Evolutionary conservation across 192 early-diverging fungal species (phyloP), one percentile per base, ranked within the genome.

Genomic region (Coemansia sp.): DNA sequence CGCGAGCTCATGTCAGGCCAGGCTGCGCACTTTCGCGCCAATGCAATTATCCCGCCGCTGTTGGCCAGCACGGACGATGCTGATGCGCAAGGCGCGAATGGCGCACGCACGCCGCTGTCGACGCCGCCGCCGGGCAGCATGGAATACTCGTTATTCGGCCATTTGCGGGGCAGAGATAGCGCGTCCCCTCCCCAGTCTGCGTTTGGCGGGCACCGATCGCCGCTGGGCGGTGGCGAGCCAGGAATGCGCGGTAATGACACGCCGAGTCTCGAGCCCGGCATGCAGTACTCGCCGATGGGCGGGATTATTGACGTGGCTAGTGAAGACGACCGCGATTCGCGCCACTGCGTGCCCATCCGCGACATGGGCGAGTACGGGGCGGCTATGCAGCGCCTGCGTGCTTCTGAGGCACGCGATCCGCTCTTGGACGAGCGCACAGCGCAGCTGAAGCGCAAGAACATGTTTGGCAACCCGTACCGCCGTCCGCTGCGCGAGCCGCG

Each of bases 391-490:
- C 64, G 74, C 8, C 51, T 70, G 28, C 78, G 75, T 21, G 64
- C 71, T 26, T 72, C 80, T 9, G 81, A 78, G 23, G 67, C 85
- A 12, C 72, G 87, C 40, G 82, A 87, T 50, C 86, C 89, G 8
- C 62, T 85, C 29, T 57, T 83, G 30, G 83, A 84, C 39, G 89
- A 89, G 52, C 85, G 87, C 11, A 71, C 69, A 2, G 75, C 64
- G 0, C 57, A 77, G 12, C 72, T 71, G 52, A 72, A 78, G 46
- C 69, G 77, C 11, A 79, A 79, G 20, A 84, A 84, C 9, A 81
- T 89, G 79, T 90, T 89, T 74, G 89, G 89, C 22, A 90, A 89
- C 50, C 87, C 87, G 0, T 90, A 86, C 50, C 70, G 78, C 53
- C 81, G 82, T 8, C 68, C 63, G 41, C 67, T 50, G 57, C 79